phyloP scores from a whole-genome alignment of 768 basidiomycete genomes.

The Boletus speciosus region DNA sequence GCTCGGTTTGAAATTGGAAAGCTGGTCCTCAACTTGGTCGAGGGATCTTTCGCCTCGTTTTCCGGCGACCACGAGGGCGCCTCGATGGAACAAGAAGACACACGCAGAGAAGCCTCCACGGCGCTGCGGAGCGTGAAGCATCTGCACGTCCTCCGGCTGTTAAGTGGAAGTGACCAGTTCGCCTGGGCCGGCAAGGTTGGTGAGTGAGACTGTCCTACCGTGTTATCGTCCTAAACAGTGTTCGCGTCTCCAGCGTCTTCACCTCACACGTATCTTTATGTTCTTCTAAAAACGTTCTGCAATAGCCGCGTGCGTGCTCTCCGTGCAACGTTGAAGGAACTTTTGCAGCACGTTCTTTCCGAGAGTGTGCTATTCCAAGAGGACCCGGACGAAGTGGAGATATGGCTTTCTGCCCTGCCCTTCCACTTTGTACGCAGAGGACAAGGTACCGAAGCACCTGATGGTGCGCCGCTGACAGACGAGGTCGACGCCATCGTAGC shows the following conservation, averaged over 20 bases:
- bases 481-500: constrained; percentile 54
- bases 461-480: constrained; percentile 49
- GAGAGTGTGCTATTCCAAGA: constrained; percentile 79
- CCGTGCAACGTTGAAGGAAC: constrained; percentile 44
- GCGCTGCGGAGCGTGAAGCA: constrained; percentile 57
- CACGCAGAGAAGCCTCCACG: constrained; percentile 11
- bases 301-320: constrained; percentile 49
- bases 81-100: constrained; percentile 12
- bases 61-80: constrained; percentile 2
- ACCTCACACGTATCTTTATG: constrained; percentile 63
- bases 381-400: constrained; percentile 60
- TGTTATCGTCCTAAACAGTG: constrained; percentile 1
- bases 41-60: constrained; percentile 25
- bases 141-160: constrained; percentile 70
- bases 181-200: constrained; percentile 72
- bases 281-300: constrained; percentile 65
- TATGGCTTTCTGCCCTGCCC: constrained; percentile 75
- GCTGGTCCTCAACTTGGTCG: constrained; percentile 51
- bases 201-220: constrained; percentile 32
- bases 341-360: constrained; percentile 65
- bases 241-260: constrained; percentile 34
- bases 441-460: constrained; percentile 41
- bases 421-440: constrained; percentile 32
- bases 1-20: constrained; percentile 86
- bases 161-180: constrained; percentile 79